Evolutionary conservation across 495 filamentous ascomycete genomes (phyloP).

Genomic region (Penicillium arizonense): DNA sequence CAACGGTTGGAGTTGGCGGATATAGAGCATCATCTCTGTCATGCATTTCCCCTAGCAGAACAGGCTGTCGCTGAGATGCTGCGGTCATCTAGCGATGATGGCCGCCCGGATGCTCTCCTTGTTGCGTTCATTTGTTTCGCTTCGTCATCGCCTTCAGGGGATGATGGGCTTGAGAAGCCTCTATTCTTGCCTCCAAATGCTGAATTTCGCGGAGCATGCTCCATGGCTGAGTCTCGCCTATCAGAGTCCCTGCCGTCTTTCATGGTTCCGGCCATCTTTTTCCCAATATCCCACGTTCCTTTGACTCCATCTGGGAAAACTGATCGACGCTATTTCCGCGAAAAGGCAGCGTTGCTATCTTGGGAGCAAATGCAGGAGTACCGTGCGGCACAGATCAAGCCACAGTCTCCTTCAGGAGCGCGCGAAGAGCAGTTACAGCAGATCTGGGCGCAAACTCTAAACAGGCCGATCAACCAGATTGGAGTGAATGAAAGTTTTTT

Average conservation of each 20-base stretch:
- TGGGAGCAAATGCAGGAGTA: constrained; percentile 5
- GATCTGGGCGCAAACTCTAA: constrained; percentile 24
- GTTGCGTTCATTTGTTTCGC: neutral
- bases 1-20: neutral
- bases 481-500: constrained; percentile 27
- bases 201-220: neutral
- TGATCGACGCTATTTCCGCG: constrained; percentile 3
- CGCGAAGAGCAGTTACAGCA: constrained; percentile 24
- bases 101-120: neutral
- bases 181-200: constrained; percentile 1
- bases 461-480: constrained; percentile 19
- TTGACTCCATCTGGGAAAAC: constrained; percentile 19
- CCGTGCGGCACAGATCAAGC: neutral
- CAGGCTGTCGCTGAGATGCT: neutral
- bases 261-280: constrained; percentile 5
- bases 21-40: neutral
- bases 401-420: constrained; percentile 1
- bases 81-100: neutral
- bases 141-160: constrained; percentile 35
- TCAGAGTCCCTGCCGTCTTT: constrained; percentile 4
- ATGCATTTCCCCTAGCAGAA: neutral
- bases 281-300: constrained; percentile 5
- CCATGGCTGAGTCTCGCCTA: neutral
- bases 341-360: constrained; percentile 2
- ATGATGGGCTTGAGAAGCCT: too few species aligned